Base-by-base conservation (phyloP, 1,284 basidiomycete species). In the Ceratobasidium sp. region DNA sequence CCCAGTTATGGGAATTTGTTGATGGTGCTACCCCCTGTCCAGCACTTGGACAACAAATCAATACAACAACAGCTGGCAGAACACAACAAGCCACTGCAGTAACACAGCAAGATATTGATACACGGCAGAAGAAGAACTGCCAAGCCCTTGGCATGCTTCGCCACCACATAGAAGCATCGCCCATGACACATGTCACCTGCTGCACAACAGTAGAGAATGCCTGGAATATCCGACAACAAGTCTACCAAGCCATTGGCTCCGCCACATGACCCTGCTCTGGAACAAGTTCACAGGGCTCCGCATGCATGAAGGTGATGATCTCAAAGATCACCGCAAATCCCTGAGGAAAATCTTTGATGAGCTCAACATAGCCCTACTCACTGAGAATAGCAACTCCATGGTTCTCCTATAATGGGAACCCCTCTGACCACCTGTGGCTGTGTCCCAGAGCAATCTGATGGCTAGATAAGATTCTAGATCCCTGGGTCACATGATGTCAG, bases 131-230 rank as follows among this genome's bases (percentile, higher is more conserved):
- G 16, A 5, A 14, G 4, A 59, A 36, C 23, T n/a, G 28, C 16
- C 40, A 62, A 48, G 28, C 60, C 18, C 42, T 62, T 1, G 28
- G 44, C n/a, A 21, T 62, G 5, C 11, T 62, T 3, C 21, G 40
- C 2, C 60, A 42, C 23, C 60, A 42, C 60, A 62, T 62, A 28
- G 60, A 62, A 28, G 21, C 42, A 2, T 18, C 60, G 5, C 60
- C 60, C 3, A 62, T 62, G 60, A 48, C 44, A n/a, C 42, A 62
- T n/a, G 38, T 62, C 7, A 42, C 60, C 18, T 42, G 60, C 40
- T 62, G 40, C 40, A 48, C 40, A 12, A 46, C 4, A 3, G 38
- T 42, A 5, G 9, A 12, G 21, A 21, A 46, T 12, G 60, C 44
- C 12, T 62, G 60, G 60, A n/a, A 25, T 8, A 18, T 18, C 21